Percentiles rank a stretch among this genome's conserved stretches.
These are phyloP conservation scores for Talaromyces ruber DNA, from an alignment of 495 filamentous ascomycete species.

Conservation along the genomic window DNA sequence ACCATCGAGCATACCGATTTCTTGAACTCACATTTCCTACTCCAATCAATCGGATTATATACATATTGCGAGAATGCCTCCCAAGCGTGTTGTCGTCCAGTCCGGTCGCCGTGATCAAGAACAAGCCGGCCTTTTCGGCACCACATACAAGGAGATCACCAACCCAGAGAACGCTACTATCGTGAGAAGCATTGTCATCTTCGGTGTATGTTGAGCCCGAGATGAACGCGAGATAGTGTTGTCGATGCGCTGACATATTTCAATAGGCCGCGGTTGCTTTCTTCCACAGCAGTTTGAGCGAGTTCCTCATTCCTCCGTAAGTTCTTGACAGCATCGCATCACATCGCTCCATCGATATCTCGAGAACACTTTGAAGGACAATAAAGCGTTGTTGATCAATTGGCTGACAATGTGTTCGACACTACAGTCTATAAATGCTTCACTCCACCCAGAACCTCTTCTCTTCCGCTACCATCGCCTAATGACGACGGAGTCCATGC, in stretches of 20 bases:
- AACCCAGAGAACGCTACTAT: constrained; percentile 67
- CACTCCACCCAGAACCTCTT: not conserved
- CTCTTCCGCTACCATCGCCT: not conserved
- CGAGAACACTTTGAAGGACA: not conserved
- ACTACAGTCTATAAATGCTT: not conserved
- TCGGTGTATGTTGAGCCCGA: constrained; percentile 51
- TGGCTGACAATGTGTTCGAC: not conserved
- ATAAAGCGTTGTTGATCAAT: too few relatives aligned
- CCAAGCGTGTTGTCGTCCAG: constrained; percentile 31
- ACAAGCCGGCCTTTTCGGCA: constrained; percentile 41
- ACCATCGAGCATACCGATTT: not conserved
- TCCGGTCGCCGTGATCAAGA: constrained; percentile 15
- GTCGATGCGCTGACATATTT: constrained; percentile 11
- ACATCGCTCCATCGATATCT: not conserved
- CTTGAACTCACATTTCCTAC: not conserved
- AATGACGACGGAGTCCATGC: not conserved
- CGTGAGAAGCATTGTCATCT: constrained; percentile 62
- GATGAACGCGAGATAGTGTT: not conserved
- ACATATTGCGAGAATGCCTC: constrained; percentile 19
- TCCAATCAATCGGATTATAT: not conserved
- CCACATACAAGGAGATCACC: constrained; percentile 54
- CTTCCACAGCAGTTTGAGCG: constrained; percentile 65
- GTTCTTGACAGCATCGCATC: constrained; percentile 12
- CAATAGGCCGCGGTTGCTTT: constrained; percentile 62
- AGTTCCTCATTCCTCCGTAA: constrained; percentile 67